Conservation (phyloP, 2,329 filamentous ascomycete species). For the Graphiopsis chlorocephala region DNA sequence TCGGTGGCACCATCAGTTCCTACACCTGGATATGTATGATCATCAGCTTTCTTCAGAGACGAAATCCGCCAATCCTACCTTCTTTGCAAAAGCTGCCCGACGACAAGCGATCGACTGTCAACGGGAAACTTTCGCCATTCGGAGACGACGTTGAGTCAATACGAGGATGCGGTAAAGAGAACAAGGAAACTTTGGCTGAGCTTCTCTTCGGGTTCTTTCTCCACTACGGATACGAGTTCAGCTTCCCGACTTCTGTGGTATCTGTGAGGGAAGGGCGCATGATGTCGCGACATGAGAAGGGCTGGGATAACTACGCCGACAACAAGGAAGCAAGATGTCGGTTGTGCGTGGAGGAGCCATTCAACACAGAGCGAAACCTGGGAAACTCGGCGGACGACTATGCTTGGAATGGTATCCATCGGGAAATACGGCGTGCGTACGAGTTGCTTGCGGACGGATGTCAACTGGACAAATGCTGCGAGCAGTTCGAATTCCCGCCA, state of each 20-base stretch:
- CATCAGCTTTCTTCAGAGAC: slow-evolving; percentile 89
- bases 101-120: slow-evolving; percentile 58
- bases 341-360: slow-evolving; percentile 93
- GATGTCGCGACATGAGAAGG: slow-evolving; percentile 79
- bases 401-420: slow-evolving; percentile 85
- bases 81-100: slow-evolving; percentile 73
- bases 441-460: slow-evolving; percentile 70
- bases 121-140: slow-evolving; percentile 72
- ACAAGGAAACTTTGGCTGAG: slow-evolving; percentile 77
- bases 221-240: slow-evolving; percentile 88
- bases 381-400: slow-evolving; percentile 96
- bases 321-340: slow-evolving; percentile 60
- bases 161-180: slow-evolving; percentile 69
- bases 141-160: slow-evolving; percentile 80
- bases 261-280: slow-evolving; percentile 80
- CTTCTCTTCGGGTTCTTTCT: slow-evolving; percentile 95
- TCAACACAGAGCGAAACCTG: slow-evolving; percentile 83
- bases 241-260: slow-evolving; percentile 79
- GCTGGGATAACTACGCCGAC: slow-evolving; percentile 63
- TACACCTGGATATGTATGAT: slow-evolving; percentile 99
- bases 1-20: slow-evolving; percentile 90
- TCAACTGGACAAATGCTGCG: slow-evolving; percentile 79
- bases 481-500: slow-evolving; percentile 82
- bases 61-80: slow-evolving; percentile 79
- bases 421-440: slow-evolving; percentile 86